Conservation (phyloP, 768 basidiomycete genomes). For the Peribolospora kevripleyi region DNA sequence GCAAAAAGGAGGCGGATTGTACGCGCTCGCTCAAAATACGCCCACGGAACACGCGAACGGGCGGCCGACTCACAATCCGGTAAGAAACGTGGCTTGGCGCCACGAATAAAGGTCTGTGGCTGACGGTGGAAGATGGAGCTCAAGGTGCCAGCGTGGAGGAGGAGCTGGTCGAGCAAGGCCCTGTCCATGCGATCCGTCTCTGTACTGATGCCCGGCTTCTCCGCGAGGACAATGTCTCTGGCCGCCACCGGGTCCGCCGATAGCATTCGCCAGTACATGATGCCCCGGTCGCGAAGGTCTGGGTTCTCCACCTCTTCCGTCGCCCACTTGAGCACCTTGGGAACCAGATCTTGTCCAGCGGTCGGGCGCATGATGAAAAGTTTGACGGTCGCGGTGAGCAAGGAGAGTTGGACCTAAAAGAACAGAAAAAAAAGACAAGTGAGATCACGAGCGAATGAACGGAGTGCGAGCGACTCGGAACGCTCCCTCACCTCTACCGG, state of each 20-base stretch:
- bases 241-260: slow-evolving; percentile 77
- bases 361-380: slow-evolving; percentile 84
- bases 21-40: no score
- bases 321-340: slow-evolving; percentile 86
- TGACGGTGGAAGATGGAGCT: slow-evolving; percentile 97
- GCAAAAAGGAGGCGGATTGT: no score
- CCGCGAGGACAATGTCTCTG: slow-evolving; percentile 66
- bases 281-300: slow-evolving; percentile 84
- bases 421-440: background rate
- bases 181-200: slow-evolving; percentile 95
- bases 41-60: no score
- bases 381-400: slow-evolving; percentile 84
- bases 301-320: slow-evolving; percentile 97
- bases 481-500: slow-evolving; percentile 48
- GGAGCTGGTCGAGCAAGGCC: slow-evolving; percentile 75
- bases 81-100: background rate
- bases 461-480: background rate
- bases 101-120: slow-evolving; percentile 33
- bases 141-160: slow-evolving; percentile 78
- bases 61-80: background rate
- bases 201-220: slow-evolving; percentile 91
- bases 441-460: background rate
- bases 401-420: slow-evolving; percentile 68
- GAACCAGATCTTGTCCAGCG: slow-evolving; percentile 63
- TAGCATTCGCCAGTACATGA: slow-evolving; percentile 97